These are phyloP conservation scores for Nicotiana obtusifolia DNA, from an alignment of 257 asterid genomes.

Conservation along the genomic window DNA sequence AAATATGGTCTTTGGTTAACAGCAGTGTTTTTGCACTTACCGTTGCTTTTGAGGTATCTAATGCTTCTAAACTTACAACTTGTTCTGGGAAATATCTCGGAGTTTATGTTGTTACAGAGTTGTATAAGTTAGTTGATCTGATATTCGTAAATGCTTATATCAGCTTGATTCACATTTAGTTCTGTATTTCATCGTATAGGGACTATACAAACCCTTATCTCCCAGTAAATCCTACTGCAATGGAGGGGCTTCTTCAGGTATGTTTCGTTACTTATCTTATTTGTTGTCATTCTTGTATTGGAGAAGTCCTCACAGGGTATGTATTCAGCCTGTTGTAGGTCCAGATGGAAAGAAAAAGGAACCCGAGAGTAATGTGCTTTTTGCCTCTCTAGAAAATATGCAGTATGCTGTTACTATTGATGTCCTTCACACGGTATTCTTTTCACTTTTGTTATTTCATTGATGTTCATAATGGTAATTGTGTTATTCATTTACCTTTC, in stretches of 20 bases:
- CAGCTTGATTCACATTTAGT: conserved; percentile 14
- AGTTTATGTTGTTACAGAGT: neutral
- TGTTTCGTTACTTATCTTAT: conserved; percentile 9
- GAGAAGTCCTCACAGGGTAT: conserved; percentile 17
- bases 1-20: neutral
- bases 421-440: conserved; percentile 53
- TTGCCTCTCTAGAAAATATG: conserved; percentile 78
- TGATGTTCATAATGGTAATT: neutral
- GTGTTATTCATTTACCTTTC: no score
- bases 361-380: conserved; percentile 72
- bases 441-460: conserved; percentile 1
- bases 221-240: conserved; percentile 74
- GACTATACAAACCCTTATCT: conserved; percentile 84
- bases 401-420: conserved; percentile 79
- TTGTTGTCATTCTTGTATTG: conserved; percentile 8
- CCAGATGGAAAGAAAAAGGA: conserved; percentile 73
- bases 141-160: neutral
- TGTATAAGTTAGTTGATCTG: conserved; percentile 1
- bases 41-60: neutral
- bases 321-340: conserved; percentile 71
- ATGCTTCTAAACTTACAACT: neutral
- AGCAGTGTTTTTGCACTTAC: neutral
- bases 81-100: neutral
- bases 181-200: conserved; percentile 37
- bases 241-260: conserved; percentile 73